Base-by-base conservation (phyloP, 2,329 filamentous ascomycete species). In the Xylaria multiplex region DNA sequence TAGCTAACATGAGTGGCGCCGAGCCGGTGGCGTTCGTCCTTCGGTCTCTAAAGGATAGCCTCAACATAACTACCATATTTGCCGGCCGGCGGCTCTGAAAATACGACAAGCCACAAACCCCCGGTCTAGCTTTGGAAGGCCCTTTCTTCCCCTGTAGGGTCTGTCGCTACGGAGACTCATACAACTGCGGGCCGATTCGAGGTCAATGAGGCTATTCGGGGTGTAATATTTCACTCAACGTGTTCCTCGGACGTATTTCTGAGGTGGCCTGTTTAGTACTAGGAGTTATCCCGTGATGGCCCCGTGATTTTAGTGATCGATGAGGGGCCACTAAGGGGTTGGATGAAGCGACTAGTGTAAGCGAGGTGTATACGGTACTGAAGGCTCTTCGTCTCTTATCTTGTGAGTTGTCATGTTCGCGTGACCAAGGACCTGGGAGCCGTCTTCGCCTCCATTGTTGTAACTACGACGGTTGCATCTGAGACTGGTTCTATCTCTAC, bases 151-250 rank as follows among this genome's bases (percentile, higher is more conserved):
- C 6, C 35, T 16, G 35, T 27, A 24, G 37, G 59, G 43, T 22
- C 13, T 22, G 9, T 55, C 30, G 8, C 46, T 27, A 30, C 22
- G 24, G 9, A 24, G 45, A 14, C 24, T 42, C 24, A 30, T 62
- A 40, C 50, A 6, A 30, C n/a, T 2, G 4, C 13, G 14, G 4
- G 40, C 42, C 52, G 32, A 49, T 62, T 37, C 16, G n/a, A 9
- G 32, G 24, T 24, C 14, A 7, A 32, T 13, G 19, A 56, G n/a
- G 32, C 52, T 49, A 56, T 49, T 40, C 46, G 16, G 32, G 55
- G 45, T 16, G 32, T 40, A 42, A 52, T 62, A 52, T 62, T 35
- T 35, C 52, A 57, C 56, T n/a, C 16, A 43, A 50, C 13, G n/a
- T 19, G 11, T 50, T n/a, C 22, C 24, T 42, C 42, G 11, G 32